Conservation (phyloP, 2,329 filamentous ascomycete genomes). For the Cercospora canescens region DNA sequence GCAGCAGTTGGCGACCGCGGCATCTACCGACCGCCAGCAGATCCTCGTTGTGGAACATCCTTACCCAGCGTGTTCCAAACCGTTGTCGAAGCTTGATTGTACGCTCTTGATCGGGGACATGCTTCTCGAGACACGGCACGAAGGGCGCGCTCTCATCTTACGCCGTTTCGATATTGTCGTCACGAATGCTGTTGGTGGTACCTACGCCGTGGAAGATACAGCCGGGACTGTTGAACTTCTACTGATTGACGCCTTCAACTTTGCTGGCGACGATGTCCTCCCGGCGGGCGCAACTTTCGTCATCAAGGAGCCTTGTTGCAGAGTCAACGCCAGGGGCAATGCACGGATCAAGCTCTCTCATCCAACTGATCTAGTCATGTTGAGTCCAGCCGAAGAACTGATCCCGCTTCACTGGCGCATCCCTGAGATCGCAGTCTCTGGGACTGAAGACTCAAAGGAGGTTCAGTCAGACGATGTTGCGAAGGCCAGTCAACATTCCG, state of each 20-base stretch:
- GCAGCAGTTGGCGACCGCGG: background rate
- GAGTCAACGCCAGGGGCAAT: background rate
- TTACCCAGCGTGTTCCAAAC: background rate
- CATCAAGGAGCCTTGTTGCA: conserved; percentile 11
- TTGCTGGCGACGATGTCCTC: conserved; percentile 8
- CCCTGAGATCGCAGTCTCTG: background rate
- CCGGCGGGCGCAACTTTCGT: background rate
- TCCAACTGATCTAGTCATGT: background rate
- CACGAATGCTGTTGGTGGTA: conserved; percentile 9
- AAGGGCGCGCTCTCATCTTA: background rate
- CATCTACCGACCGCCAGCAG: background rate
- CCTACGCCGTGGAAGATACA: conserved; percentile 1
- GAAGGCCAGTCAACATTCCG: background rate
- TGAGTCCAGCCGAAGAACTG: background rate
- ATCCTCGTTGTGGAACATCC: background rate
- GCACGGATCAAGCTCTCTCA: conserved; percentile 10
- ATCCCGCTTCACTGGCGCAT: background rate
- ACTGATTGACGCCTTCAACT: conserved; percentile 7
- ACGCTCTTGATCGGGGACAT: conserved; percentile 2
- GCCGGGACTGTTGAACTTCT: background rate
- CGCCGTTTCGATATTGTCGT: background rate
- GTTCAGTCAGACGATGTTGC: background rate
- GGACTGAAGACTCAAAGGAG: background rate
- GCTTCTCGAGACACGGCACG: conserved; percentile 1
- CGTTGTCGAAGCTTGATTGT: background rate